A percentile compares a stretch with the other conserved stretches of the same genome.
Conservation (phyloP, 2,329 filamentous ascomycete genomes). For the Lasiodiplodia sp. region DNA sequence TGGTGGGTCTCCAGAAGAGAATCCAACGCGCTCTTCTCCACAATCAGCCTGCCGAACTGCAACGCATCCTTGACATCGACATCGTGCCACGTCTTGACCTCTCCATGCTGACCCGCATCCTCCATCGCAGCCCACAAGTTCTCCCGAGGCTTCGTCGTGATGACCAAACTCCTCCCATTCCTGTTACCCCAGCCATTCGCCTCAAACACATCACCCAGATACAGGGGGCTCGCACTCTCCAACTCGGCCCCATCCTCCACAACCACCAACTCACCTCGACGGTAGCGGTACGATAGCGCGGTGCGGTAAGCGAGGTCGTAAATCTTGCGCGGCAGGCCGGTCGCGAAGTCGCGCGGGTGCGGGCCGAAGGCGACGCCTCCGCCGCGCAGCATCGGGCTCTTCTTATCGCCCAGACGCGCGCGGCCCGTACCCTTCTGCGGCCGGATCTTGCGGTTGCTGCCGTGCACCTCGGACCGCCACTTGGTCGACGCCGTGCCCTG, state of each 20-base stretch:
- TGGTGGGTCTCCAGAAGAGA: constrained; percentile 76
- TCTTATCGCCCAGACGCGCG: constrained; percentile 80
- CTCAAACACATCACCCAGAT: constrained; percentile 72
- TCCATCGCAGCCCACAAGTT: constrained; percentile 64
- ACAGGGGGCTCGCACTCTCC: constrained; percentile 66
- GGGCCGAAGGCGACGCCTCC: constrained; percentile 93
- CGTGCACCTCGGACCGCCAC: constrained; percentile 75
- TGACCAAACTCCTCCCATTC: constrained; percentile 28
- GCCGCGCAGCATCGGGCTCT: constrained; percentile 81
- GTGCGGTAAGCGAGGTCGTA: constrained; percentile 97
- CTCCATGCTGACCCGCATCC: constrained; percentile 61
- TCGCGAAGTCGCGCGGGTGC: constrained; percentile 88
- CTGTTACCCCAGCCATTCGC: constrained; percentile 64
- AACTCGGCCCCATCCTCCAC: constrained; percentile 81
- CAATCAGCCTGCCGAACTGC: constrained; percentile 81
- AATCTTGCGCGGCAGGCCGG: constrained; percentile 82
- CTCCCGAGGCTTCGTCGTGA: constrained; percentile 34
- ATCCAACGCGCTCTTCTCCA: constrained; percentile 82
- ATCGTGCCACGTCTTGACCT: constrained; percentile 72
- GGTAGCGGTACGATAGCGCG: constrained; percentile 89
- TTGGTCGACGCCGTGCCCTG: constrained; percentile 75
- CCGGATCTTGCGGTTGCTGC: constrained; percentile 80
- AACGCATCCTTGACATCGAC: constrained; percentile 96
- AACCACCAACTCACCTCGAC: constrained; percentile 84
- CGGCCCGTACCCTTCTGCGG: constrained; percentile 86